Base-by-base conservation (phyloP, 768 basidiomycete species). In the Russula emetica region DNA sequence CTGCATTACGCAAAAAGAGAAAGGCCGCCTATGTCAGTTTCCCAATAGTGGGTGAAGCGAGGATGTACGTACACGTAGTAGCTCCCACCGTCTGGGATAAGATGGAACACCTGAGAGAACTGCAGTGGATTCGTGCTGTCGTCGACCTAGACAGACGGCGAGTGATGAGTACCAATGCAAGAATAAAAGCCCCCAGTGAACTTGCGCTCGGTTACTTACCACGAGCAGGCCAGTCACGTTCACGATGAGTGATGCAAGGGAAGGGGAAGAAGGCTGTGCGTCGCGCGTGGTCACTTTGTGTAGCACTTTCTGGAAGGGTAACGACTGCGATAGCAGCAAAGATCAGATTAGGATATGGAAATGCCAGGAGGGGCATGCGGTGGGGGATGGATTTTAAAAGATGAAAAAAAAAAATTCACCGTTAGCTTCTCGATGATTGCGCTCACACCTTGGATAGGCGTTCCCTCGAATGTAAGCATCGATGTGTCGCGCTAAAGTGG, bases 31-130 rank as follows among this genome's bases (percentile, higher is more conserved):
- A 18, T 3, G 22, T 38, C 51, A 20, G n/a, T 22, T 52, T 58
- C 34, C 11, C 7, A 30, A 28, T 4, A 20, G 2, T 14, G 28
- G 9, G 14, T 22, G 10, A 18, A 42, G 50, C 5, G 42, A 47
- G 38, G 47, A 49, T 62, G 47, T 13, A 78, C 91, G 53, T 76
- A 94, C 94, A 98, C 90, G 73, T 87, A 98, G 80, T 88, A 95
- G 68, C 83, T 83, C 22, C 67, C 70, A 6, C 79, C 83, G 2
- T 95, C 91, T 30, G 84, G 87, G 58, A 91, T 81, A 62, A 99
- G 85, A 69, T 96, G 93, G 85, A 99, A 99, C 66, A 85, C 79
- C 77, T 99, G 97, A 68, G 87, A 91, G 80, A 92, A 99, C 70
- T 85, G 86, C 61, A 99, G 78, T n/a, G 92, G 85, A 69, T 90